Evolutionary conservation across 2,329 filamentous ascomycete species (phyloP).

Genomic region (Dothidotthia symphoricarpi): DNA sequence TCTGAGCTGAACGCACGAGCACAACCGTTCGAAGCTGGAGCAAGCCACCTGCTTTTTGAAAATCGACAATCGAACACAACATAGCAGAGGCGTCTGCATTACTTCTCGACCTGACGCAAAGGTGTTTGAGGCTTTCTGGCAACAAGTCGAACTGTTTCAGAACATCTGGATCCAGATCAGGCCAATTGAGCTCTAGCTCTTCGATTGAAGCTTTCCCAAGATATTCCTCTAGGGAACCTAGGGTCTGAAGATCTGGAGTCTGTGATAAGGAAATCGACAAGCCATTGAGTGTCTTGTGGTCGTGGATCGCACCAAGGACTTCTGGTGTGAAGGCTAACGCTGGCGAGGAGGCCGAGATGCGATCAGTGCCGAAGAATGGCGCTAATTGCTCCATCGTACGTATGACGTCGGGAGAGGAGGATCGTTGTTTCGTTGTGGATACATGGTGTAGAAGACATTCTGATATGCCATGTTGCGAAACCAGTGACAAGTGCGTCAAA

Average conservation of each 20-base stretch:
- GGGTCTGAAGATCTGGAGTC: slow-evolving; percentile 14
- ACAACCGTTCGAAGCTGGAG: slow-evolving; percentile 15
- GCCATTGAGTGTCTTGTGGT: slow-evolving; percentile 13
- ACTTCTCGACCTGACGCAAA: slow-evolving; percentile 20
- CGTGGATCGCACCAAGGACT: slow-evolving; percentile 18
- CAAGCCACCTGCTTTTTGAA: slow-evolving; percentile 9
- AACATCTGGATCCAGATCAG: slow-evolving; percentile 14
- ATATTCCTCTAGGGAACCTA: slow-evolving; percentile 18
- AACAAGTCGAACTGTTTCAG: slow-evolving; percentile 16
- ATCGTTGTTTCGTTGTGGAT: slow-evolving; percentile 16
- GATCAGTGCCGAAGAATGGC: slow-evolving; percentile 21
- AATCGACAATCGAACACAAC: slow-evolving; percentile 10
- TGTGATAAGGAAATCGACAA: slow-evolving; percentile 19
- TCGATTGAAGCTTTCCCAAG: slow-evolving; percentile 15
- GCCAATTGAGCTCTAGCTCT: slow-evolving; percentile 29
- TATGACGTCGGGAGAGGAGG: slow-evolving; percentile 16
- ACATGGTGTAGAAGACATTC: slow-evolving; percentile 7
- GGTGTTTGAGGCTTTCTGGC: slow-evolving; percentile 7
- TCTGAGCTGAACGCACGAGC: slow-evolving; percentile 14
- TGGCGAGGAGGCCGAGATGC: slow-evolving; percentile 4
- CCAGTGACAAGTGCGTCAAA: slow-evolving; percentile 22
- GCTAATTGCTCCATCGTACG: slow-evolving; percentile 17
- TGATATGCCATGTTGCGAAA: slow-evolving; percentile 18
- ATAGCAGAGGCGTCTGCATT: slow-evolving; percentile 16
- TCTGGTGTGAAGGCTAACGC: slow-evolving; percentile 23